phyloP scores from a whole-genome alignment of 2,329 filamentous ascomycete genomes.

The Fusarium haematococcum region DNA sequence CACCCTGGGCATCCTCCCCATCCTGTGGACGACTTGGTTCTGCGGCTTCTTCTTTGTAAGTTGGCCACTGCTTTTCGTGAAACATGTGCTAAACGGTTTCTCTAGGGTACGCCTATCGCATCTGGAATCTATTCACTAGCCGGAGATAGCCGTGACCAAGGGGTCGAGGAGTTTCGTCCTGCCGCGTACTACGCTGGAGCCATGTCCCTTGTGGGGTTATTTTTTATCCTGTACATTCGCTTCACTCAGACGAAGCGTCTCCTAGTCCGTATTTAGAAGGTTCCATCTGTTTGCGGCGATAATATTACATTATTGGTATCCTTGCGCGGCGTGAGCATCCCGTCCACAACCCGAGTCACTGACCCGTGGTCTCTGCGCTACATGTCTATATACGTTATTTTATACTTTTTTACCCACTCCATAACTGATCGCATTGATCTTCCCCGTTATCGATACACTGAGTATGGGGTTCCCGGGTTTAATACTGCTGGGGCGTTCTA shows the following conservation, averaged over 20 bases:
- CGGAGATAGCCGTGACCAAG: background rate
- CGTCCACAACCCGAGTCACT: background rate
- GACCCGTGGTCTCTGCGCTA: background rate
- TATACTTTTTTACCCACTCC: background rate
- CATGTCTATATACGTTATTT: background rate
- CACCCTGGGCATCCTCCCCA: slow-evolving; percentile 40
- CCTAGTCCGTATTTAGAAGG: background rate
- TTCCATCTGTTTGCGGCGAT: background rate
- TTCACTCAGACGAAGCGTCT: slow-evolving; percentile 4
- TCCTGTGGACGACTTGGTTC: slow-evolving; percentile 47
- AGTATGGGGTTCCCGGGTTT: background rate
- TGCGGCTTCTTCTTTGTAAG: slow-evolving; percentile 47
- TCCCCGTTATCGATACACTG: background rate
- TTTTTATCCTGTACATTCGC: slow-evolving; percentile 25
- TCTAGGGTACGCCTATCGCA: slow-evolving; percentile 37
- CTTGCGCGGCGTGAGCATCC: background rate
- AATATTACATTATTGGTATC: slow-evolving; percentile 1
- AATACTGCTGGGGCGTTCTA: slow-evolving; percentile 4
- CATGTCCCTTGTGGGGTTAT: slow-evolving; percentile 26
- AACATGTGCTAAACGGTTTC: background rate
- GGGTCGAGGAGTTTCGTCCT: slow-evolving; percentile 21
- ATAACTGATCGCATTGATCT: background rate
- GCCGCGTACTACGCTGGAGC: slow-evolving; percentile 36
- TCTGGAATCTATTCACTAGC: slow-evolving; percentile 38
- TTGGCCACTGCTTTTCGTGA: background rate